phyloP scores from a whole-genome alignment of 1,139 yeast species.

The Arxiozyma heterogenica region DNA sequence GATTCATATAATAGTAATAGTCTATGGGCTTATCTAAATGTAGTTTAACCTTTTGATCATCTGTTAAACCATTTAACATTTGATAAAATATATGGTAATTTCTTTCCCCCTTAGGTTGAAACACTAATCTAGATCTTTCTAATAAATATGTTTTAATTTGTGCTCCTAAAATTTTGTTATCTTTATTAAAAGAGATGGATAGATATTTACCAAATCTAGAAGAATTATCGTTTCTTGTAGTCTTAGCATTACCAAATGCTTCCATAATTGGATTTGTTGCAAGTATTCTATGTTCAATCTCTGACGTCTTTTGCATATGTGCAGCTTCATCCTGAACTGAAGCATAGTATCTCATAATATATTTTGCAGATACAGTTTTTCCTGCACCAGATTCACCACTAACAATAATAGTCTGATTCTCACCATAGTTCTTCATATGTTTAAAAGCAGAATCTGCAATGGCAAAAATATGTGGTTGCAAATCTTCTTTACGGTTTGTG shows the following conservation, averaged over 20 bases:
- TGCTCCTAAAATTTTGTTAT: conserved; percentile 83
- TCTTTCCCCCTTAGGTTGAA: conserved; percentile 82
- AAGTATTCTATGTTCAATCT: conserved; percentile 85
- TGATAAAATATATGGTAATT: conserved; percentile 96
- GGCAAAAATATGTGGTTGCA: conserved; percentile 94
- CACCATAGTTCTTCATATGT: conserved; percentile 77
- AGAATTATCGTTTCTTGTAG: conserved; percentile 94
- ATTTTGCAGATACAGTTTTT: conserved; percentile 93
- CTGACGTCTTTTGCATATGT: conserved; percentile 54
- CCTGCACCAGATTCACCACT: conserved; percentile 99
- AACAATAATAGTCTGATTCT: conserved; percentile 92
- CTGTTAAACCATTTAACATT: conserved; percentile 65
- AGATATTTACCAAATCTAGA: conserved; percentile 95
- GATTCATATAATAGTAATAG: conserved; percentile 67
- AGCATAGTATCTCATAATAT: conserved; percentile 95
- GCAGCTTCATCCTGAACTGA: conserved; percentile 55
- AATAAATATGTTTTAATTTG: conserved; percentile 83
- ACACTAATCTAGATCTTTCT: conserved; percentile 89
- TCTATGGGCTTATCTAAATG: conserved; percentile 58
- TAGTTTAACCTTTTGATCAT: conserved; percentile 48
- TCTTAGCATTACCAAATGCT: conserved; percentile 97
- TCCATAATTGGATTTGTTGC: conserved; percentile 99
- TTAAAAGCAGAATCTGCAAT: conserved; percentile 98
- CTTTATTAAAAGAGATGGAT: conserved; percentile 73
- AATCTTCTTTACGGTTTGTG: conserved; percentile 73